Percentiles rank a stretch among this genome's conserved stretches.
Conservation (phyloP, 2,329 filamentous ascomycete species). For the Ascomycota sp. region DNA sequence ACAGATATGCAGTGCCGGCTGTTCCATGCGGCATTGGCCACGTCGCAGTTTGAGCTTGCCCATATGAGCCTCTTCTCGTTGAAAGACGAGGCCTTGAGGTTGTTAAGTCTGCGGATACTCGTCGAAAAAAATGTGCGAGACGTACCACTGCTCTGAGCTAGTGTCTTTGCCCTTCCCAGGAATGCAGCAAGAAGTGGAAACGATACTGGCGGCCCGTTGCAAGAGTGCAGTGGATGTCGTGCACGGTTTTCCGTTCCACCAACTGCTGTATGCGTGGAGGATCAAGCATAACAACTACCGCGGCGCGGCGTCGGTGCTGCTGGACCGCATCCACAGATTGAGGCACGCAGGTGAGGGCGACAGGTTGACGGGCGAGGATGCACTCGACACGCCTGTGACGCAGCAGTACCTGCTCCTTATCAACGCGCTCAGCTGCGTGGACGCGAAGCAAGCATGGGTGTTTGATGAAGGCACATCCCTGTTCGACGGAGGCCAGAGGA, state of each 20-base stretch:
- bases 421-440: conserved; percentile 77
- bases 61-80: conserved; percentile 62
- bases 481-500: conserved; percentile 5
- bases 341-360: conserved; percentile 38
- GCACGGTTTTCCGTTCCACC: conserved; percentile 60
- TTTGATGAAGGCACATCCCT: conserved; percentile 18
- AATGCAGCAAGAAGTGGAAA: conserved; percentile 60
- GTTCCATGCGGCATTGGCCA: conserved; percentile 64
- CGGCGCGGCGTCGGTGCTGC: conserved; percentile 44
- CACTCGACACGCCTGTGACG: conserved; percentile 42
- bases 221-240: conserved; percentile 45
- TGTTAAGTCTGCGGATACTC: conserved; percentile 49
- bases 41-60: conserved; percentile 61
- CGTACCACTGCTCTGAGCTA: conserved; percentile 44
- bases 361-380: conserved; percentile 30
- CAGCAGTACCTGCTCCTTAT: conserved; percentile 78
- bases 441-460: conserved; percentile 64
- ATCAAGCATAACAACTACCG: conserved; percentile 72
- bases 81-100: conserved; percentile 49
- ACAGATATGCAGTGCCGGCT: conserved; percentile 63
- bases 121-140: conserved; percentile 48
- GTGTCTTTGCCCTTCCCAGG: conserved; percentile 61
- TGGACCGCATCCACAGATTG: conserved; percentile 44
- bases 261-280: conserved; percentile 81
- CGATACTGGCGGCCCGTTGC: conserved; percentile 53